These are phyloP conservation scores for Trypanosoma rangeli DNA, from an alignment of 208 protist species.

Conservation along the genomic window DNA sequence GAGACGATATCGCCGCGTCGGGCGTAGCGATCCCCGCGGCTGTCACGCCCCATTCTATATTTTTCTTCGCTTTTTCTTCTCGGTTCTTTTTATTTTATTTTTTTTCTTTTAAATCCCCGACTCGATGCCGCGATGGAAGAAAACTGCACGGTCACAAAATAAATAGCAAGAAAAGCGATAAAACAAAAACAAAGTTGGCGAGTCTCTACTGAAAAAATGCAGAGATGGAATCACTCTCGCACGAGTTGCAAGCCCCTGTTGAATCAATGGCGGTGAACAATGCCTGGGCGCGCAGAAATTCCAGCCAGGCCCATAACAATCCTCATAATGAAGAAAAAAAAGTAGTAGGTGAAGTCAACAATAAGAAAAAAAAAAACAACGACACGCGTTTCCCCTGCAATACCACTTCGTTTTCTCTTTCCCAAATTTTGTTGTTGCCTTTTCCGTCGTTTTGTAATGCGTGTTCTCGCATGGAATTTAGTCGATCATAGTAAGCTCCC, in stretches of 20 bases:
- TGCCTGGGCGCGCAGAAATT: no score
- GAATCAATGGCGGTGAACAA: no score
- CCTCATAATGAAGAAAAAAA: no score
- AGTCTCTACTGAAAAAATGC: no score
- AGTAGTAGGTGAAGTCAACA: no score
- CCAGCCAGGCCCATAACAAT: no score
- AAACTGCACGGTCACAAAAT: background rate
- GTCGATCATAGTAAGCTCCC: background rate
- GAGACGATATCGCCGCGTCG: conserved; percentile 8
- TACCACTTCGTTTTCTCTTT: background rate
- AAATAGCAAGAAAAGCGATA: background rate
- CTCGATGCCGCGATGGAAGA: background rate
- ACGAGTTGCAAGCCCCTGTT: no score
- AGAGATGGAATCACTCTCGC: no score
- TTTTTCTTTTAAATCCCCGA: background rate
- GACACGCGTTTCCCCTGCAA: no score
- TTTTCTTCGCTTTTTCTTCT: conserved; percentile 10
- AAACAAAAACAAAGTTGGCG: background rate
- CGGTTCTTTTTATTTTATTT: background rate
- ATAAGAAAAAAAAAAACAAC: no score
- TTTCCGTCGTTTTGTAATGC: background rate
- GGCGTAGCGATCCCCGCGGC: conserved; percentile 30
- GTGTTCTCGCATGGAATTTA: background rate
- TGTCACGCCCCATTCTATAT: conserved; percentile 31
- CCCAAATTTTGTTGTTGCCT: background rate